Percentiles rank a stretch among this genome's conserved stretches.
Evolutionary conservation across 352 stramenopile genomes (phyloP).

Genomic region (Phytophthora tubulina): DNA sequence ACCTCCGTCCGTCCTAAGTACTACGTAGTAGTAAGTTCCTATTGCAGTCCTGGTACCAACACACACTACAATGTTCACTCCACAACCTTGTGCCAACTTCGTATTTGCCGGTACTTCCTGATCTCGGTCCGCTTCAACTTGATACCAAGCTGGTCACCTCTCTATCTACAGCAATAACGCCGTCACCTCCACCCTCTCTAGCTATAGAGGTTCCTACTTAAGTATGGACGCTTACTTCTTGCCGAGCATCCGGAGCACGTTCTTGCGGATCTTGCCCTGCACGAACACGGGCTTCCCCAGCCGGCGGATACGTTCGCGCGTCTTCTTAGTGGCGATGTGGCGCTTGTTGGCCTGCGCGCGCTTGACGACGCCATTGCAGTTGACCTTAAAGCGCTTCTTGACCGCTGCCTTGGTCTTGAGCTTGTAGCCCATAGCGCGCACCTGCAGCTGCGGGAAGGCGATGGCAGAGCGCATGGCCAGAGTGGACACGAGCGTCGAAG

Average conservation of each 20-base stretch:
- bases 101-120: slow-evolving; percentile 14
- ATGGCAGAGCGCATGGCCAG: slow-evolving; percentile 38
- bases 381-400: slow-evolving; percentile 89
- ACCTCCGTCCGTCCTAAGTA: slow-evolving; percentile 12
- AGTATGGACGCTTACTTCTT: slow-evolving; percentile 36
- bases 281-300: slow-evolving; percentile 80
- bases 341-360: slow-evolving; percentile 84
- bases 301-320: slow-evolving; percentile 76
- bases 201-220: background rate
- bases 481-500: slow-evolving; percentile 23
- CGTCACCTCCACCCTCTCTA: background rate
- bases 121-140: background rate
- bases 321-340: slow-evolving; percentile 90
- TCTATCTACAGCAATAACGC: slow-evolving; percentile 29
- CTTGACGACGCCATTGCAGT: slow-evolving; percentile 84
- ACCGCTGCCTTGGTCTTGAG: slow-evolving; percentile 85
- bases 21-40: no score
- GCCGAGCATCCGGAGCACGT: slow-evolving; percentile 78
- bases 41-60: background rate
- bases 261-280: slow-evolving; percentile 84
- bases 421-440: slow-evolving; percentile 83
- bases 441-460: slow-evolving; percentile 56
- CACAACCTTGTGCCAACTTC: slow-evolving; percentile 22
- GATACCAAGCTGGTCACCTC: slow-evolving; percentile 1
- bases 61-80: background rate